Base-by-base conservation (phyloP, 2,329 filamentous ascomycete species). In the Fusarium decemcellulare region DNA sequence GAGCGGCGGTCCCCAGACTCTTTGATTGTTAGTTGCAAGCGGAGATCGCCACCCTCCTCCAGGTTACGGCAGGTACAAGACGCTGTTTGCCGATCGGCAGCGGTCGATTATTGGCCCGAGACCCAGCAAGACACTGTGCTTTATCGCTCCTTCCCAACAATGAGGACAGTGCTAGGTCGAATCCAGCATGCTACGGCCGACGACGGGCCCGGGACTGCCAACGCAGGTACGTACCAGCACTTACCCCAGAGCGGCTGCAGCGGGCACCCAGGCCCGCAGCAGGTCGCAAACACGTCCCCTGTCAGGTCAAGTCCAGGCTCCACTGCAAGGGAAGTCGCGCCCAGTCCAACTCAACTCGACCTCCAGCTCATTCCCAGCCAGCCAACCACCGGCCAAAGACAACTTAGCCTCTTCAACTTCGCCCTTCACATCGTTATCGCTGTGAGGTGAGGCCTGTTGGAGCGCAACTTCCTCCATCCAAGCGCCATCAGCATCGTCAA, bases 11-110 rank as follows among this genome's bases (percentile, higher is more conserved):
- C 58, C 48, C 48, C 48, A 50, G 68, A 57, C 57, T 68, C 36
- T 44, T 48, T 59, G 61, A 46, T 59, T 59, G 61, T 48, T 59
- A 55, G 53, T 55, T 53, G 54, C 48, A 51, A 52, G 68, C 77
- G 77, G 77, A 79, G 76, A 76, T 79, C 77, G 77, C 77, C 77
- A 79, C 77, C 61, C 65, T 72, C 73, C 73, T 62, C 51, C 55
- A 67, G 59, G 16, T 10, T 29, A 16, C 12, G 6, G 14, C 44
- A 56, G 29, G 50, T 48, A 53, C 46, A 46, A 29, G 23, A 59
- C 67, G 67, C 67, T 55, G 63, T 57, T 56, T 69, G 63, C 67
- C 67, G 67, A 67, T 30, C 58, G 62, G 40, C 51, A 27, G 29
- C 51, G 27, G 27, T 40, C 42, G 39, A 11, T 60, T 42, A 69